Conservation (phyloP, 305 asterid species). For the Solanum aculeatissimum region DNA sequence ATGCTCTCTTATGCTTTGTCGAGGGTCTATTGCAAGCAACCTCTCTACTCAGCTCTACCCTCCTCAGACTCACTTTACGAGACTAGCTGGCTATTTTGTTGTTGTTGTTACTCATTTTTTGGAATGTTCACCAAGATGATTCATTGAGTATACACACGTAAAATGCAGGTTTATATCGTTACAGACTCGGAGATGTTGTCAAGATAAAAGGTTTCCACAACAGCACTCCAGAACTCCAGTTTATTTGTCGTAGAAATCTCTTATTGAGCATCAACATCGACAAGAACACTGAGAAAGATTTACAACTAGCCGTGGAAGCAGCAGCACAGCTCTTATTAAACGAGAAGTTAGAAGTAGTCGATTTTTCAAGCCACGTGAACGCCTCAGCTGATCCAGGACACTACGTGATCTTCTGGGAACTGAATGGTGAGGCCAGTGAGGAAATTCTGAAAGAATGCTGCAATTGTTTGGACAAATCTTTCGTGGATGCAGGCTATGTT, state of each 20-base stretch:
- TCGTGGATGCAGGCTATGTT: conserved; percentile 63
- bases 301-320: conserved; percentile 66
- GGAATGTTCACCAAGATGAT: background rate
- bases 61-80: background rate
- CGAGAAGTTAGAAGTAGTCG: conserved; percentile 67
- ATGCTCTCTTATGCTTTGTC: background rate
- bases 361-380: conserved; percentile 79
- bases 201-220: conserved; percentile 83
- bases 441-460: conserved; percentile 59
- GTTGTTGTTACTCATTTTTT: background rate
- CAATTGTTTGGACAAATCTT: conserved; percentile 69
- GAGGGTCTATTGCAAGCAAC: background rate
- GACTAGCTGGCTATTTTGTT: background rate
- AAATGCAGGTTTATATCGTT: conserved; percentile 78
- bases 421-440: conserved; percentile 41
- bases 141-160: background rate
- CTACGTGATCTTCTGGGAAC: conserved; percentile 78
- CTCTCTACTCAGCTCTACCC: background rate
- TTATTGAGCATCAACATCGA: conserved; percentile 80
- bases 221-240: conserved; percentile 76
- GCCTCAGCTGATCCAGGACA: conserved; percentile 49
- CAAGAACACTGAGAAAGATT: conserved; percentile 88
- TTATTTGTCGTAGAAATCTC: conserved; percentile 70
- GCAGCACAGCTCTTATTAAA: conserved; percentile 41
- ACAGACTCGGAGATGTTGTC: conserved; percentile 76